Percentiles rank a stretch among this genome's conserved stretches.
phyloP scores from a whole-genome alignment of 164 flowering plant genomes.

The Chimonanthus praecox region DNA sequence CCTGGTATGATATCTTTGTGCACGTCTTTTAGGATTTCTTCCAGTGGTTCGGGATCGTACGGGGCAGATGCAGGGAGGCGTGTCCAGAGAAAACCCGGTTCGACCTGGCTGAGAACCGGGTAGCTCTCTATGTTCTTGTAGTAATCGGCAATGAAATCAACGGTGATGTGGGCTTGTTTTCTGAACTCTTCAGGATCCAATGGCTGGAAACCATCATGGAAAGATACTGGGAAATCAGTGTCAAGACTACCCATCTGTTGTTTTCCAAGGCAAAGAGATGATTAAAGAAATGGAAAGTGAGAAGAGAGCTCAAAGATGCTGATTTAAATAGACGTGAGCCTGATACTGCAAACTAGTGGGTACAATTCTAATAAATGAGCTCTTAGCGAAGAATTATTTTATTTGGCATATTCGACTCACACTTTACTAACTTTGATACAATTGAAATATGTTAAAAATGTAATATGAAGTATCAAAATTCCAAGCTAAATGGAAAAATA shows the following conservation, averaged over 20 bases:
- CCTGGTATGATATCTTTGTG: conserved; percentile 37
- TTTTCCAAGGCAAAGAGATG: no score
- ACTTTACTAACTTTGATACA: no score
- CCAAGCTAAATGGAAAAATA: no score
- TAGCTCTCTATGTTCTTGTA: conserved; percentile 38
- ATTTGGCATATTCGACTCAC: no score
- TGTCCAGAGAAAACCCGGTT: conserved; percentile 37
- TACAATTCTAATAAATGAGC: no score
- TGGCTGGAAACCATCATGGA: conserved; percentile 26
- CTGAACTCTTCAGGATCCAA: conserved; percentile 47
- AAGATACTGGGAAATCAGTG: conserved; percentile 2
- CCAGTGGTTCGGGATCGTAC: conserved; percentile 31
- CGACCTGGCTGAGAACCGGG: conserved; percentile 45
- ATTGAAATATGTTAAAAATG: no score
- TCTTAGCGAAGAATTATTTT: no score
- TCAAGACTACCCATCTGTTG: conserved; percentile 34
- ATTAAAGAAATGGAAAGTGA: no score
- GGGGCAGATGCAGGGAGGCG: conserved; percentile 34
- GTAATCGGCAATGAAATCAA: conserved; percentile 21
- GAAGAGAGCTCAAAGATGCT: no score
- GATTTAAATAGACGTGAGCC: no score
- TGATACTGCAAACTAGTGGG: no score
- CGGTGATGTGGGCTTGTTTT: conserved; percentile 36
- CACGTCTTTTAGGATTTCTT: conserved; percentile 36
- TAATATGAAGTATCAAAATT: no score